Percentiles rank a stretch among this genome's conserved stretches.
Evolutionary conservation across 2,329 filamentous ascomycete species (phyloP).

Genomic region (Alternaria sp.): DNA sequence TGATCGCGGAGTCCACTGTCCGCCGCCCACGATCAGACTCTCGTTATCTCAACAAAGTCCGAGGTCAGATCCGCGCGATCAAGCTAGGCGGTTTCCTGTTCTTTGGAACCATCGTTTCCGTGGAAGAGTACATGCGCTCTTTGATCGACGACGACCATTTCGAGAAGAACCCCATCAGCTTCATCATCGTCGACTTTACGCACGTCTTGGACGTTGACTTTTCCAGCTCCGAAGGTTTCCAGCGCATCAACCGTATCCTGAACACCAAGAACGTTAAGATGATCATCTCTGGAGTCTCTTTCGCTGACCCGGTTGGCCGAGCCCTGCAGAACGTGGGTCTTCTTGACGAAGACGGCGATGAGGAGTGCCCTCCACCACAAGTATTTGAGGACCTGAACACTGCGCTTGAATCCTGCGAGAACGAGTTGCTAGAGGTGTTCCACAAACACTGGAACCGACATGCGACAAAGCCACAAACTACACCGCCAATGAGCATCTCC

Average conservation of each 20-base stretch:
- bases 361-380: slow-evolving; percentile 54
- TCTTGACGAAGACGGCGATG: slow-evolving; percentile 74
- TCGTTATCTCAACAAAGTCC: slow-evolving; percentile 83
- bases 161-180: slow-evolving; percentile 78
- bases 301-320: slow-evolving; percentile 75
- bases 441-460: slow-evolving; percentile 49
- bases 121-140: slow-evolving; percentile 84
- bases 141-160: slow-evolving; percentile 86
- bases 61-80: slow-evolving; percentile 85
- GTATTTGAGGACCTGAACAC: slow-evolving; percentile 91
- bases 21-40: slow-evolving; percentile 88
- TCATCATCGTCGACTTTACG: slow-evolving; percentile 84
- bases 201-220: slow-evolving; percentile 95
- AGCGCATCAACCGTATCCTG: slow-evolving; percentile 85
- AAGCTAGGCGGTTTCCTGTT: slow-evolving; percentile 96
- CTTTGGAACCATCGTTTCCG: slow-evolving; percentile 95
- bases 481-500: slow-evolving; percentile 45
- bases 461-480: slow-evolving; percentile 47
- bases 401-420: slow-evolving; percentile 92
- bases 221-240: slow-evolving; percentile 94
- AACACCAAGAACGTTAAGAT: slow-evolving; percentile 78
- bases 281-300: slow-evolving; percentile 80
- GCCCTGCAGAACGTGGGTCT: slow-evolving; percentile 85
- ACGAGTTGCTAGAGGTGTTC: slow-evolving; percentile 78
- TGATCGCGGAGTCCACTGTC: slow-evolving; percentile 89